Evolutionary conservation across 2,329 filamentous ascomycete species (phyloP).

Genomic region (Fusarium paranaense): DNA sequence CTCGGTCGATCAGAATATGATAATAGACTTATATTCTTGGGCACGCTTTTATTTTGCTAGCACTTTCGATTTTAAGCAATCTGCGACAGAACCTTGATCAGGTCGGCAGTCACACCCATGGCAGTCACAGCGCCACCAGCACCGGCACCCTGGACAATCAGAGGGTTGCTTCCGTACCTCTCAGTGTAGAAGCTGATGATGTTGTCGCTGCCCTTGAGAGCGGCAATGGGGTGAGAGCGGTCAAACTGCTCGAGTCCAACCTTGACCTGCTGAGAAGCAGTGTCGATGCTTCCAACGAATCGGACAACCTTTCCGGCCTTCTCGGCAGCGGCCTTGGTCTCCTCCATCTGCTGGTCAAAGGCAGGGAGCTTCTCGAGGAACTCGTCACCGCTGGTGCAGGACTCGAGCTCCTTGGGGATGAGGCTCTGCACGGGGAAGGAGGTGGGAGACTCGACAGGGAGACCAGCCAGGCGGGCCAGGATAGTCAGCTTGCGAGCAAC

Average conservation of each 20-base stretch:
- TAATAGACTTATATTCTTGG: slow-evolving; percentile 6
- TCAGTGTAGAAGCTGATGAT: slow-evolving; percentile 99
- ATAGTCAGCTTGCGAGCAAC: slow-evolving; percentile 98
- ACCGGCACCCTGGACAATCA: slow-evolving; percentile 94
- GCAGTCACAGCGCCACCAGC: slow-evolving; percentile 96
- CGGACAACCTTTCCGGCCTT: slow-evolving; percentile 91
- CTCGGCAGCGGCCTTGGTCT: slow-evolving; percentile 85
- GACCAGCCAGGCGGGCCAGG: slow-evolving; percentile 84
- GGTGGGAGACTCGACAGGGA: slow-evolving; percentile 84
- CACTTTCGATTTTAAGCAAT: slow-evolving; percentile 59
- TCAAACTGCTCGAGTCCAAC: slow-evolving; percentile 94
- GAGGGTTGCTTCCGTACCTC: slow-evolving; percentile 88
- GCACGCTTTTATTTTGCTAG: slow-evolving; percentile 35
- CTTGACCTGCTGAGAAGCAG: slow-evolving; percentile 83
- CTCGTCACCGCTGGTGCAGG: slow-evolving; percentile 80
- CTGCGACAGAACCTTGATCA: slow-evolving; percentile 87
- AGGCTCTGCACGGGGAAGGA: slow-evolving; percentile 94
- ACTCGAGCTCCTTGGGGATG: slow-evolving; percentile 89
- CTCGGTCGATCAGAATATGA: slow-evolving; percentile 10
- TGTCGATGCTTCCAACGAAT: slow-evolving; percentile 94
- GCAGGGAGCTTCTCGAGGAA: slow-evolving; percentile 84
- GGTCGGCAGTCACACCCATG: slow-evolving; percentile 95
- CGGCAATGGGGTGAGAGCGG: slow-evolving; percentile 88
- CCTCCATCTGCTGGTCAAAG: slow-evolving; percentile 92
- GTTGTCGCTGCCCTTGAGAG: slow-evolving; percentile 96